Evolutionary conservation across 2,329 filamentous ascomycete genomes (phyloP).

Genomic region (Aphanocladium album): DNA sequence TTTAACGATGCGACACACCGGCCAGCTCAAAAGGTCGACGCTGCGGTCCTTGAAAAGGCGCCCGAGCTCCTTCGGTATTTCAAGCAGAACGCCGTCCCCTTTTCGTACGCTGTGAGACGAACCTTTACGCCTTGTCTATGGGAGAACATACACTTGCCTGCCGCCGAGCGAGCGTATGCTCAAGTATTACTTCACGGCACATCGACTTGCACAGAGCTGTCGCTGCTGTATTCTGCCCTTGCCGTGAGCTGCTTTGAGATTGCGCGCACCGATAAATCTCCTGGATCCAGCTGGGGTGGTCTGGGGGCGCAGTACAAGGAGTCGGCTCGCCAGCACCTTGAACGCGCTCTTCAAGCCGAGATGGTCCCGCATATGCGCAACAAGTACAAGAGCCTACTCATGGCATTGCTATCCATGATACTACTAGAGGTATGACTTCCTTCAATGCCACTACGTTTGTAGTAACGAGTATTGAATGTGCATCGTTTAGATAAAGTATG

Average conservation of each 20-base stretch:
- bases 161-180: neutral
- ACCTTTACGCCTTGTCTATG: neutral
- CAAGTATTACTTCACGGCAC: neutral
- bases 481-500: neutral
- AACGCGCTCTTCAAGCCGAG: slow-evolving; percentile 2
- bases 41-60: neutral
- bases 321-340: neutral
- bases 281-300: neutral
- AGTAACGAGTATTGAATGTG: too few relatives aligned
- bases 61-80: neutral
- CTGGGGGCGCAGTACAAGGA: neutral
- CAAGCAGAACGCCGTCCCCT: neutral
- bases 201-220: neutral
- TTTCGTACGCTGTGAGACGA: neutral
- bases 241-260: slow-evolving; percentile 1
- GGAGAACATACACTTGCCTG: neutral
- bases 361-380: neutral
- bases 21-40: too few relatives aligned
- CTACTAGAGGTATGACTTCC: neutral
- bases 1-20: too few relatives aligned
- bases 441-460: neutral
- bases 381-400: slow-evolving; percentile 2
- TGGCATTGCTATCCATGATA: slow-evolving; percentile 3
- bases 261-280: neutral
- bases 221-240: neutral